These are phyloP conservation scores for Acarospora socialis DNA, from an alignment of 2,329 filamentous ascomycete species.

Conservation along the genomic window DNA sequence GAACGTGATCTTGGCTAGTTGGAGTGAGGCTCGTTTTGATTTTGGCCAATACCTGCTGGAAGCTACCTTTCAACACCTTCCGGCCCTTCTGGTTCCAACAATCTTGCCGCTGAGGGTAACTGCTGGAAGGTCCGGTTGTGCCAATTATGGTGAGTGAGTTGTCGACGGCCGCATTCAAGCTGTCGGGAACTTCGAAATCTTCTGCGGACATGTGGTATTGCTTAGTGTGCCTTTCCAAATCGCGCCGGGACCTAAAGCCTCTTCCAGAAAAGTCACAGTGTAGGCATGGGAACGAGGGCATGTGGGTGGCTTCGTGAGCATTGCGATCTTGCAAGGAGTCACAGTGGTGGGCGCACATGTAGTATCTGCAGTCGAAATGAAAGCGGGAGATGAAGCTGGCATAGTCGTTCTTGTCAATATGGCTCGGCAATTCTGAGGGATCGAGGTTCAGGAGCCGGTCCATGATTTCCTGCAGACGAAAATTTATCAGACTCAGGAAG, in stretches of 20 bases:
- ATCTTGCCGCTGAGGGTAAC: neutral
- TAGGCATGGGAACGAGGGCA: slow-evolving; percentile 5
- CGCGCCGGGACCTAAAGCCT: slow-evolving; percentile 5
- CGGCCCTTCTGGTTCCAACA: slow-evolving; percentile 6
- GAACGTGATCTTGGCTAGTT: too few species aligned
- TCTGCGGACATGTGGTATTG: slow-evolving; percentile 7
- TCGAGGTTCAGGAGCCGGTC: slow-evolving; percentile 2
- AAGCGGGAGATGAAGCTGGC: slow-evolving; percentile 1
- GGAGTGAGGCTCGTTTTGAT: too few species aligned
- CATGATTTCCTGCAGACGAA: neutral
- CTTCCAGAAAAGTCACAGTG: slow-evolving; percentile 7
- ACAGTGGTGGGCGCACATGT: slow-evolving; percentile 1
- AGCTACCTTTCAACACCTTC: slow-evolving; percentile 3
- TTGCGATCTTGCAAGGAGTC: neutral
- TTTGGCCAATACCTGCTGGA: slow-evolving; percentile 1
- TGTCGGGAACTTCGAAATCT: slow-evolving; percentile 6
- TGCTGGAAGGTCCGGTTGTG: neutral
- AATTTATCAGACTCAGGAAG: slow-evolving; percentile 6
- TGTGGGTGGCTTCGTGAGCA: slow-evolving; percentile 3
- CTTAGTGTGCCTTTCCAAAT: slow-evolving; percentile 6
- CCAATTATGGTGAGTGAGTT: neutral
- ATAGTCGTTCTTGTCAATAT: slow-evolving; percentile 5
- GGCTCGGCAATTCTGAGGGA: slow-evolving; percentile 1
- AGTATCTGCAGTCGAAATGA: slow-evolving; percentile 1
- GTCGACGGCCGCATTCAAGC: neutral